Percentiles rank a stretch among this genome's conserved stretches.
Evolutionary conservation across 2,329 filamentous ascomycete genomes (phyloP).

Genomic region (Chrysosporium queenslandicum): DNA sequence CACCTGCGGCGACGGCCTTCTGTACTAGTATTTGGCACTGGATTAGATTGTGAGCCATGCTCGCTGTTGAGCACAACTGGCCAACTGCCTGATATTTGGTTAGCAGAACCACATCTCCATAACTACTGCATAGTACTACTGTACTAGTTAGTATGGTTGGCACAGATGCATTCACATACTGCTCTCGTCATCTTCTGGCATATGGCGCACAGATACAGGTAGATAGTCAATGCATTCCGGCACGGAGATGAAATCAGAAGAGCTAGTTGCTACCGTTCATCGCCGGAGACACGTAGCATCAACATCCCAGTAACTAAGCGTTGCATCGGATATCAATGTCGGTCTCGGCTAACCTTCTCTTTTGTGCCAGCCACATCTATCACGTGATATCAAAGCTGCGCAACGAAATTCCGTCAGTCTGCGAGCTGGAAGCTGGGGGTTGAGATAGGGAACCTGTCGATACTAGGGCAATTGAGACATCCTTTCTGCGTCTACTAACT

Average conservation of each 20-base stretch:
- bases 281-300: not conserved
- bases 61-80: conserved; percentile 77
- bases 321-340: conserved; percentile 3
- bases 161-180: conserved; percentile 2
- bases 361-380: not conserved
- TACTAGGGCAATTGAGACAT: too few relatives aligned
- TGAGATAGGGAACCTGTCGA: too few relatives aligned
- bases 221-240: too few relatives aligned
- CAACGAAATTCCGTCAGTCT: not conserved
- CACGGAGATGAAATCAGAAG: not conserved
- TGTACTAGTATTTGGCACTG: conserved; percentile 64
- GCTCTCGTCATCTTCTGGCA: conserved; percentile 18
- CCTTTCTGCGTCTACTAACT: too few relatives aligned
- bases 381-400: not conserved
- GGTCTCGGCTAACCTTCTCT: conserved; percentile 3
- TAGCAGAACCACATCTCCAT: conserved; percentile 5
- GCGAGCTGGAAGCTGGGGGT: too few relatives aligned
- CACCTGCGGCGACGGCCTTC: conserved; percentile 64
- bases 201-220: too few relatives aligned
- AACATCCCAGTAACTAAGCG: not conserved
- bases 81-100: conserved; percentile 58
- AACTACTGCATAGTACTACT: too few relatives aligned
- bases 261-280: not conserved
- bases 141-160: too few relatives aligned
- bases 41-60: conserved; percentile 65